Conservation (phyloP, 345 rosid species). For the Eucalyptus microcorys region DNA sequence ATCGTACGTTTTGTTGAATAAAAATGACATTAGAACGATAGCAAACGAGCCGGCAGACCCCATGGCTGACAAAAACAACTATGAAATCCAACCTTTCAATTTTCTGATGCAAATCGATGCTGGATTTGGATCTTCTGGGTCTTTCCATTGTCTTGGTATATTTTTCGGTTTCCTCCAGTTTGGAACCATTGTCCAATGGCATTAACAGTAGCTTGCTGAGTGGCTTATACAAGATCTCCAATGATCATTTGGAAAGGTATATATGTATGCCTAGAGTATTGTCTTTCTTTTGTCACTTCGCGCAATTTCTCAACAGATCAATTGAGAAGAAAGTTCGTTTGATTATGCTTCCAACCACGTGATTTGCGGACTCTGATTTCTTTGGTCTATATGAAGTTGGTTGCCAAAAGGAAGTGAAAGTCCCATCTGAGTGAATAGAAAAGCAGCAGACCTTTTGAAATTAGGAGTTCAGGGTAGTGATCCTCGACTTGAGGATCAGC, state of each 20-base stretch:
- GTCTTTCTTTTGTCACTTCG: neutral
- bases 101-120: neutral
- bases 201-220: neutral
- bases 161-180: neutral
- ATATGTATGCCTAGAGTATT: neutral
- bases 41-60: neutral
- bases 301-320: neutral
- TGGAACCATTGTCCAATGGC: neutral
- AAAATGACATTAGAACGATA: too few relatives aligned
- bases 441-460: too few relatives aligned
- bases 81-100: neutral
- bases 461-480: neutral
- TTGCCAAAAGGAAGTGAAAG: neutral
- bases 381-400: neutral
- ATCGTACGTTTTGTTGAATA: neutral
- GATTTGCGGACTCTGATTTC: neutral
- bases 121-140: neutral
- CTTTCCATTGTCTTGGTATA: neutral
- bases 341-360: neutral
- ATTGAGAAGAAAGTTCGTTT: neutral
- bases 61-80: neutral
- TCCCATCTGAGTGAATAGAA: neutral
- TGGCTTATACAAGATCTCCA: neutral
- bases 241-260: neutral
- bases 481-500: neutral